Evolutionary conservation across 1,139 yeast genomes (phyloP), one percentile per base, ranked within the genome.

Genomic region (Scheffersomyces lignicola): DNA sequence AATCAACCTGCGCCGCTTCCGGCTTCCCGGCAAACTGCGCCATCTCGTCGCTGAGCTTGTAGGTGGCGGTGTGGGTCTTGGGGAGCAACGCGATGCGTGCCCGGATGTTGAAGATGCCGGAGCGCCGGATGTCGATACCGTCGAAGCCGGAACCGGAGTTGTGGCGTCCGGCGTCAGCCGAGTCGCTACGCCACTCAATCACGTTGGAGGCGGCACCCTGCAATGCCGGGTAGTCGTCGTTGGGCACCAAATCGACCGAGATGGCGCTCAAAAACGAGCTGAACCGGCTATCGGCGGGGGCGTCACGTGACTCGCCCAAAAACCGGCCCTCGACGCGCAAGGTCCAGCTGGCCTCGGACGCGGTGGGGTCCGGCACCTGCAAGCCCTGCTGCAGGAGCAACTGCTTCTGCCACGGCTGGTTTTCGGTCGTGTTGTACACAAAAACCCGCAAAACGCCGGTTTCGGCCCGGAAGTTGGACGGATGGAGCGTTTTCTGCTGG

Each of bases 391-490:
- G 58, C 44, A 49, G 48, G 28, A 48, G 58, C 35, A 67, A 60
- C 38, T 65, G 69, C 34, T 68, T 69, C 55, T 90, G 97, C 98
- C 98, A 92, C 31, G 94, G 88, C 62, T 92, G 97, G 56, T 87
- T 86, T 43, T 81, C 85, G 29, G 84, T 71, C 2, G 88, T 83
- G 56, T 87, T 89, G 50, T 92, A 88, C 21, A 94, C 69, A 54
- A 83, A 92, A 16, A 92, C 76, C 40, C 98, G 76, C 51, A 92
- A 69, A 3, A 70, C 60, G 20, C 82, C 76, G 42, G 77, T 67
- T 54, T 75, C 68, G 49, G 71, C 64, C 45, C 73, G 65, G 41
- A 64, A 63, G 37, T 59, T 59, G 35, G 62, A 56, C 3, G 76
- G 75, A 35, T 69, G 71, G 31, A 70, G 53, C 3, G 76, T 62